Conservation (phyloP, 805 yeast species). For the Kuraishia ogatae region DNA sequence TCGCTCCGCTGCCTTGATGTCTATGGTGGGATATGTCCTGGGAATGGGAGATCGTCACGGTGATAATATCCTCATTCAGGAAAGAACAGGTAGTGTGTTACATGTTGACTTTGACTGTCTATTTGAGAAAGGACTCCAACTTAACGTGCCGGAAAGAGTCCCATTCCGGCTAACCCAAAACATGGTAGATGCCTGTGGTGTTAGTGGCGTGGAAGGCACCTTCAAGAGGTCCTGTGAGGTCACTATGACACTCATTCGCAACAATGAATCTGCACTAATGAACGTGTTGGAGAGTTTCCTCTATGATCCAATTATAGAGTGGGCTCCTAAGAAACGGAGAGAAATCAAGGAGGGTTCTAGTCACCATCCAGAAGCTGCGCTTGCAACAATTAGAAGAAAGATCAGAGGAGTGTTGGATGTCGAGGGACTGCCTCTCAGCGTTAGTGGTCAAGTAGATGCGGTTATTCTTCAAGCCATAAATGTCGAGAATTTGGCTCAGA, state of each 20-base stretch:
- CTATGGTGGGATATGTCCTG: slow-evolving; percentile 87
- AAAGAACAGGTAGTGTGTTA: slow-evolving; percentile 66
- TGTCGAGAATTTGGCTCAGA: slow-evolving; percentile 58
- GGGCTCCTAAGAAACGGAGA: slow-evolving; percentile 34
- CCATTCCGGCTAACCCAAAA: slow-evolving; percentile 90
- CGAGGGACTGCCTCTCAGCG: slow-evolving; percentile 82
- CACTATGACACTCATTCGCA: slow-evolving; percentile 61
- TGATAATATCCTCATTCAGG: slow-evolving; percentile 75
- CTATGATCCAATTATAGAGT: slow-evolving; percentile 86
- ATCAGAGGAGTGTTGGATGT: slow-evolving; percentile 75
- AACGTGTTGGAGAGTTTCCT: slow-evolving; percentile 87
- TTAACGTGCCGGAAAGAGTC: slow-evolving; percentile 82
- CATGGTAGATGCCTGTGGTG: slow-evolving; percentile 79
- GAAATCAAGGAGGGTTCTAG: slow-evolving; percentile 4
- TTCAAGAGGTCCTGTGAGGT: slow-evolving; percentile 84
- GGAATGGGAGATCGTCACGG: slow-evolving; percentile 97
- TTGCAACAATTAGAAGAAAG: slow-evolving; percentile 66
- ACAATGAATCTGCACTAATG: slow-evolving; percentile 77
- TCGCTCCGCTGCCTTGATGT: slow-evolving; percentile 89
- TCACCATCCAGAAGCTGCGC: slow-evolving; percentile 56
- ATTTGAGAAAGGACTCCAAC: slow-evolving; percentile 74
- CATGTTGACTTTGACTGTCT: slow-evolving; percentile 97
- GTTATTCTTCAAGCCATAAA: slow-evolving; percentile 78
- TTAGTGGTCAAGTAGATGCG: slow-evolving; percentile 87
- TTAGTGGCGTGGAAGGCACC: slow-evolving; percentile 82